phyloP scores from a whole-genome alignment of 2,329 filamentous ascomycete genomes.

The Xylariaceae sp. region DNA sequence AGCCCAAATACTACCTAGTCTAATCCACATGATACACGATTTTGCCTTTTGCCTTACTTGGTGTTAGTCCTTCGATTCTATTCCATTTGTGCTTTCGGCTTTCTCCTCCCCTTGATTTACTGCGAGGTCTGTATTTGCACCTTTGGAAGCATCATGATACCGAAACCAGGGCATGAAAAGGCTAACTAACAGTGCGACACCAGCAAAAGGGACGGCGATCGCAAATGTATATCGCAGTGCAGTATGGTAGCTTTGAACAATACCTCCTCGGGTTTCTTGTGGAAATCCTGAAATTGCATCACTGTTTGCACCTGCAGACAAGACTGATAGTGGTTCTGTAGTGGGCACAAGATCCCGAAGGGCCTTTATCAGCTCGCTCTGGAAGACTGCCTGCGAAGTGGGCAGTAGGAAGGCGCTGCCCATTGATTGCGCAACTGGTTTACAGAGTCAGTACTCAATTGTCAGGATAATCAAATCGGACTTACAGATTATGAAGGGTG shows the following conservation, averaged over 20 bases:
- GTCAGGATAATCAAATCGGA: neutral
- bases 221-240: conserved; percentile 10
- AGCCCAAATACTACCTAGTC: no score
- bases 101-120: neutral
- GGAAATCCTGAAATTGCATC: conserved; percentile 11
- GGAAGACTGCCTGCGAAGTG: conserved; percentile 12
- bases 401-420: conserved; percentile 13
- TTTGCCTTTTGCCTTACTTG: no score
- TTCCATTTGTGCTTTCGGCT: neutral
- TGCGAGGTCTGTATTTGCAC: conserved; percentile 3
- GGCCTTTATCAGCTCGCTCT: conserved; percentile 10
- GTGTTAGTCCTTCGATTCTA: no score
- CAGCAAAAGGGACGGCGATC: conserved; percentile 15
- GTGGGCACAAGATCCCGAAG: conserved; percentile 7
- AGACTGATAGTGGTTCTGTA: conserved; percentile 6
- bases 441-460: neutral
- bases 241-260: conserved; percentile 8
- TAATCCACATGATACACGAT: no score
- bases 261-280: neutral
- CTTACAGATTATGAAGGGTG: conserved; percentile 15
- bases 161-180: conserved; percentile 15
- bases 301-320: conserved; percentile 13
- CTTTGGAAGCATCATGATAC: conserved; percentile 7
- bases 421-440: conserved; percentile 11
- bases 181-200: conserved; percentile 11